Evolutionary conservation across 495 filamentous ascomycete genomes (phyloP).

Genomic region (Tuber microsphaerosporum): DNA sequence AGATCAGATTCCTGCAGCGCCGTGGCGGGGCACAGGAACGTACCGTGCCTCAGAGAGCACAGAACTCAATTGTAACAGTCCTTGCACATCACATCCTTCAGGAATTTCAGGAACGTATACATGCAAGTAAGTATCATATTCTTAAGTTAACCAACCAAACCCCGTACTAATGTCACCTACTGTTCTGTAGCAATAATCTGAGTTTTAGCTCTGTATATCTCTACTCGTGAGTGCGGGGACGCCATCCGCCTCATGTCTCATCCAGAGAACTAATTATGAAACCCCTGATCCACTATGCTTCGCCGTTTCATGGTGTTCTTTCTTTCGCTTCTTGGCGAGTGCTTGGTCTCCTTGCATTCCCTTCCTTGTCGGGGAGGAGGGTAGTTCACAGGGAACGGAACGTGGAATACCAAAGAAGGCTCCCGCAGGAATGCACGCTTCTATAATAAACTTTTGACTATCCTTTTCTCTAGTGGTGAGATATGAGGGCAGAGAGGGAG

Average conservation of each 20-base stretch:
- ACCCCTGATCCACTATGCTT: neutral
- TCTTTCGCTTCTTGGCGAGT: neutral
- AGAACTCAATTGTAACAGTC: neutral
- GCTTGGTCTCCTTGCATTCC: neutral
- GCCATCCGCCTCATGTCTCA: neutral
- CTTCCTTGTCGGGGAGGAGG: neutral
- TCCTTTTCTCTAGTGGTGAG: neutral
- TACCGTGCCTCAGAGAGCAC: neutral
- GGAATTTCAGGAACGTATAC: neutral
- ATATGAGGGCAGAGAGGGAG: neutral
- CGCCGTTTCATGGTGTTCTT: neutral
- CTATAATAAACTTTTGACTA: neutral
- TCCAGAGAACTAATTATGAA: neutral
- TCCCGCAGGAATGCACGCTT: neutral
- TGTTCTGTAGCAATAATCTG: neutral
- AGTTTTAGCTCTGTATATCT: neutral
- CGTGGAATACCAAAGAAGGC: neutral
- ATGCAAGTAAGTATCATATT: neutral
- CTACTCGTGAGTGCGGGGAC: neutral
- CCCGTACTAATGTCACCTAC: neutral
- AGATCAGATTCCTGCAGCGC: neutral
- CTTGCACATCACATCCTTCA: neutral
- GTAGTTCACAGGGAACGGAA: neutral
- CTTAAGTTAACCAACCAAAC: neutral
- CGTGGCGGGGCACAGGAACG: neutral